Evolutionary conservation across 805 yeast species (phyloP).

Genomic region (Blastobotrys robertii): DNA sequence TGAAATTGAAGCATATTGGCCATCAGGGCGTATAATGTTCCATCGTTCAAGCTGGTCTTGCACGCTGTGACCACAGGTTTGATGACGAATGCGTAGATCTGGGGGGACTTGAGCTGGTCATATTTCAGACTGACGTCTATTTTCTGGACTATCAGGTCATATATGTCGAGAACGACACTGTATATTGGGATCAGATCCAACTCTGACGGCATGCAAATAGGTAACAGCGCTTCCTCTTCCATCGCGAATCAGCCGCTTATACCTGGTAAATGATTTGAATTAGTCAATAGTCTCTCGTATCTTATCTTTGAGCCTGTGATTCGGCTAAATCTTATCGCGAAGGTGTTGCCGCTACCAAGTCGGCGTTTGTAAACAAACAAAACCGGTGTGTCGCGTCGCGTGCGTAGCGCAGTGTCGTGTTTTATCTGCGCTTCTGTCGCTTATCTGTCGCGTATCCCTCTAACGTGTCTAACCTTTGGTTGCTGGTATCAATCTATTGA

Average conservation of each 20-base stretch:
- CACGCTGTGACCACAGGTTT: conserved; percentile 37
- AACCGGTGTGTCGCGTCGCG: no score
- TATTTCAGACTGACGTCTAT: conserved; percentile 39
- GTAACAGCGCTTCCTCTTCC: conserved; percentile 13
- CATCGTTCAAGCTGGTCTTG: conserved; percentile 20
- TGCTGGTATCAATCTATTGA: no score
- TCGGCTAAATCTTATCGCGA: background rate
- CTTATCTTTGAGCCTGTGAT: background rate
- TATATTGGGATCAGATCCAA: conserved; percentile 30
- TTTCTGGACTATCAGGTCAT: conserved; percentile 34
- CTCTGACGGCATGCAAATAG: conserved; percentile 15
- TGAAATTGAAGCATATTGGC: conserved; percentile 31
- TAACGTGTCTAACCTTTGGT: no score
- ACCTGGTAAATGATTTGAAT: no score
- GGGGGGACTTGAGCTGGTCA: conserved; percentile 44
- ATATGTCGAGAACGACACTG: conserved; percentile 27
- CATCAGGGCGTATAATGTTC: conserved; percentile 31
- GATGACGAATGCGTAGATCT: conserved; percentile 37
- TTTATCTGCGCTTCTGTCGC: no score
- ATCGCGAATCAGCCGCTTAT: background rate
- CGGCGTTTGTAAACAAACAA: background rate
- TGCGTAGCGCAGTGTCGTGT: no score
- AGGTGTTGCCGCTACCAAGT: background rate
- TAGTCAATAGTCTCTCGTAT: background rate
- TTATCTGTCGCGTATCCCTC: no score